Base-by-base conservation (phyloP, 2,329 filamentous ascomycete species). In the Monosporascus ibericus region DNA sequence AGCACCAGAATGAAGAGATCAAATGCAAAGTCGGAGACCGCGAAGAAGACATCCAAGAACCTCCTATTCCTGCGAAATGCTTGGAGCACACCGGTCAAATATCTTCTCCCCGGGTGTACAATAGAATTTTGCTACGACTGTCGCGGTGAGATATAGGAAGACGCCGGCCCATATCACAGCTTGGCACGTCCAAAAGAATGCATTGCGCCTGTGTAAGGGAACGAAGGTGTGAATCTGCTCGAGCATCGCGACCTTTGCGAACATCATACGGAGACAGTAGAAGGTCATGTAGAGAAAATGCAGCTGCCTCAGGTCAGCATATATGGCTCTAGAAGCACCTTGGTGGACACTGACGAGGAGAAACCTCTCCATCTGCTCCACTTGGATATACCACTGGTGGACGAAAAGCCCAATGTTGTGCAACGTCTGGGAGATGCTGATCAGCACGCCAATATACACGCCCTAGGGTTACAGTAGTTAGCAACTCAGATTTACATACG, bases 211-310 rank as follows among this genome's bases (percentile, higher is more conserved):
- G 20, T 53, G 52, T 7, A 20, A 25, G 1, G 59, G 57, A 3
- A 57, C 55, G 44, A 60, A 61, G 6, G 60, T 50, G 6, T 52
- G 57, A 18, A 51, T 53, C 59, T 55, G 60, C 49, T 58, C 57
- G 24, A 57, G 46, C 27, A 61, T 61, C 4, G 58, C 48, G 5
- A 52, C 52, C 48, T 61, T 61, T 18, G 58, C 18, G 11, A 55
- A 44, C 7, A 52, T 50, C 6, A 60, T 42, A 18, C 46, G 46
- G 7, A 56, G 46, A 1, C 51, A 52, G 44, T 61, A 58, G 24
- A 57, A 42, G 27, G 52, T 44, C 17, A 48, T 56, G 20, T 54
- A 55, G n/a, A 61, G 49, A 40, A 53, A 37, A 60, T n/a, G 48
- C 18, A 56, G 50, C 58, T 59, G 25, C 37, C 37, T 38, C n/a